Percentiles rank a stretch among this genome's conserved stretches.
Evolutionary conservation across 177 flowering plant species (phyloP).

Genomic region (Telopea speciosissima): DNA sequence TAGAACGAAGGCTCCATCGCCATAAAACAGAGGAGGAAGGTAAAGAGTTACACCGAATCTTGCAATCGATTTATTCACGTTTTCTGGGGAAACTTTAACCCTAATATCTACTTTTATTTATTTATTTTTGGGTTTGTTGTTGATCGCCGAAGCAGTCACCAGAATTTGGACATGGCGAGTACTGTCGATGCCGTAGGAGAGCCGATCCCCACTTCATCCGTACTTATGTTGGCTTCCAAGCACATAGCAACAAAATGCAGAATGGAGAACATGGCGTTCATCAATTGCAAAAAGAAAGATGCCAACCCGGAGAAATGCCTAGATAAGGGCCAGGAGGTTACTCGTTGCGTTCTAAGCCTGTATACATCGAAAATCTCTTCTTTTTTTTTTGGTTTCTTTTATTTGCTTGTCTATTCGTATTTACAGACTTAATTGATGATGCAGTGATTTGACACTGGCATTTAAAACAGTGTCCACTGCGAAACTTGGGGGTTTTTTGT

Average conservation of each 20-base stretch:
- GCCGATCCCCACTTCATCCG: constrained; percentile 81
- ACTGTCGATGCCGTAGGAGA: constrained; percentile 56
- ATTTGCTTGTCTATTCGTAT: background rate
- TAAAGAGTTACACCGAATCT: background rate
- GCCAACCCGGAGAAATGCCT: constrained; percentile 95
- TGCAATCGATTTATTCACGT: background rate
- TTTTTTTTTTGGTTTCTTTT: background rate
- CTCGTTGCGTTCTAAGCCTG: constrained; percentile 74
- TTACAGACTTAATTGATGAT: background rate
- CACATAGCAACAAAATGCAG: constrained; percentile 64
- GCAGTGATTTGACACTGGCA: background rate
- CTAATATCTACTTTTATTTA: background rate
- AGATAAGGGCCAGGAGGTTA: constrained; percentile 77
- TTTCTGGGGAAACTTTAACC: background rate
- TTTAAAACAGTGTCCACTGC: background rate
- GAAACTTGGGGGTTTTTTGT: background rate
- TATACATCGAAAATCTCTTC: constrained; percentile 23
- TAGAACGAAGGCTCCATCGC: background rate
- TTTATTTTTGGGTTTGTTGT: background rate
- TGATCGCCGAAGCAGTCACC: background rate
- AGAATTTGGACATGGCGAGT: constrained; percentile 41
- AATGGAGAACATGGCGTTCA: constrained; percentile 59
- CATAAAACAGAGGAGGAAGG: background rate
- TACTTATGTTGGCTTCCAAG: constrained; percentile 76
- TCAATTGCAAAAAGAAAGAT: constrained; percentile 89